phyloP scores from a whole-genome alignment of 306 rosid genomes.

The Sicyos baderoa region DNA sequence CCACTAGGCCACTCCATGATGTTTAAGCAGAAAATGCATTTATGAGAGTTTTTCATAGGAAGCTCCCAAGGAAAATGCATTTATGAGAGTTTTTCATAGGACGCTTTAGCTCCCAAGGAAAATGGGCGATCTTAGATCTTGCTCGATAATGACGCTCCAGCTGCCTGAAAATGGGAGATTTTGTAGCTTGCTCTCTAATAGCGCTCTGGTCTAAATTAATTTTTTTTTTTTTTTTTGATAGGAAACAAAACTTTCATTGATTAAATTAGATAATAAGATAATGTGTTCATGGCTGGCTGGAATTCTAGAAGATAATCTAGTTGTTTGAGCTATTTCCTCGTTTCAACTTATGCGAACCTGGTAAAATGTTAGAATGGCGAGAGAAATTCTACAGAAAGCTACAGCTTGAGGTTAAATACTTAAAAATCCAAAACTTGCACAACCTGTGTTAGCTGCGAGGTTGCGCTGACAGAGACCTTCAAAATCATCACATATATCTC shows the following conservation, averaged over 20 bases:
- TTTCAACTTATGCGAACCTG: not conserved
- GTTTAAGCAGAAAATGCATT: too few relatives aligned
- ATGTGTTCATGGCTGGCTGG: not conserved
- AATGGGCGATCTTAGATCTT: not conserved
- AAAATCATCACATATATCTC: slow-evolving; percentile 76
- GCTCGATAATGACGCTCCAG: not conserved
- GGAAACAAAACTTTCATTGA: too few relatives aligned
- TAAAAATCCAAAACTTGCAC: slow-evolving; percentile 8
- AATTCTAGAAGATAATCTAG: not conserved
- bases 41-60: not conserved
- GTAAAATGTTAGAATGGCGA: not conserved
- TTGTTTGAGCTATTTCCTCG: not conserved
- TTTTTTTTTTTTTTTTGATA: too few relatives aligned
- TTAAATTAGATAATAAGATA: not conserved
- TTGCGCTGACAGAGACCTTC: slow-evolving; percentile 96
- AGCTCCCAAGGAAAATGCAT: not conserved
- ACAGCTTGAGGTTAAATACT: too few relatives aligned
- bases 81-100: not conserved
- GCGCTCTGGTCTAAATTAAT: not conserved
- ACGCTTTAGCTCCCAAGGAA: not conserved
- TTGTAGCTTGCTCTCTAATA: not conserved
- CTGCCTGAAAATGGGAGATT: not conserved
- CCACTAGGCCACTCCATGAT: too few relatives aligned
- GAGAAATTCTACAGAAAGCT: not conserved
- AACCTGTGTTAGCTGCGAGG: slow-evolving; percentile 82